These are phyloP conservation scores for Solanum megistacrolobum DNA, from an alignment of 257 asterid species.

Conservation along the genomic window DNA sequence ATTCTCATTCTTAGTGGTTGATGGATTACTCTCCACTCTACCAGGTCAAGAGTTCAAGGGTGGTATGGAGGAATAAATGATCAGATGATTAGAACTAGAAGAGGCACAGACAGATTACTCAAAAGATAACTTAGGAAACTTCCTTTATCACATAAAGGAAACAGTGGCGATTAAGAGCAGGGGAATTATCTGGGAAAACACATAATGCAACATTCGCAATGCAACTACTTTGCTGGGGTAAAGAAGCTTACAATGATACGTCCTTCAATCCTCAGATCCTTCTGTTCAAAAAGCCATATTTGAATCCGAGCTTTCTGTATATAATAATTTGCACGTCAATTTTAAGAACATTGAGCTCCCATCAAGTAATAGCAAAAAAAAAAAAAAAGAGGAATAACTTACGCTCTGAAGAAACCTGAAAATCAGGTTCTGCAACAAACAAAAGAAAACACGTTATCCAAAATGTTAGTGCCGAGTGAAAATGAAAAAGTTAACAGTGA, in stretches of 20 bases:
- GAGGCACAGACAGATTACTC: background rate
- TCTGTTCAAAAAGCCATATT: slow-evolving; percentile 69
- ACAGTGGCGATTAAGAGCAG: background rate
- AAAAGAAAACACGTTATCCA: background rate
- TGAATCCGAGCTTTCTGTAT: slow-evolving; percentile 46
- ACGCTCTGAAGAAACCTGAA: slow-evolving; percentile 56
- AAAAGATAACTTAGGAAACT: background rate
- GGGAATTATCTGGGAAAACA: background rate
- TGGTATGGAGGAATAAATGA: background rate
- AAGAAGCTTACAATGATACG: slow-evolving; percentile 28
- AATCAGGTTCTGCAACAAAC: slow-evolving; percentile 25
- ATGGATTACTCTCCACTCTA: background rate
- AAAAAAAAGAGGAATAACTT: background rate
- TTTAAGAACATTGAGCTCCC: background rate
- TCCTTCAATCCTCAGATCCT: slow-evolving; percentile 56
- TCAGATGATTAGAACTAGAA: background rate
- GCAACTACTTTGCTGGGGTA: background rate
- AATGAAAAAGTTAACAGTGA: background rate
- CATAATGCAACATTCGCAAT: background rate
- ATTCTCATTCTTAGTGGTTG: background rate
- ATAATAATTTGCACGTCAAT: background rate
- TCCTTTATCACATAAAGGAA: background rate
- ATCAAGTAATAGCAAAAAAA: background rate
- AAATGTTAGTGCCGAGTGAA: background rate
- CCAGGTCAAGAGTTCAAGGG: background rate